These are phyloP conservation scores for Drosera capensis DNA, from an alignment of 148 eudicot species.

Conservation along the genomic window DNA sequence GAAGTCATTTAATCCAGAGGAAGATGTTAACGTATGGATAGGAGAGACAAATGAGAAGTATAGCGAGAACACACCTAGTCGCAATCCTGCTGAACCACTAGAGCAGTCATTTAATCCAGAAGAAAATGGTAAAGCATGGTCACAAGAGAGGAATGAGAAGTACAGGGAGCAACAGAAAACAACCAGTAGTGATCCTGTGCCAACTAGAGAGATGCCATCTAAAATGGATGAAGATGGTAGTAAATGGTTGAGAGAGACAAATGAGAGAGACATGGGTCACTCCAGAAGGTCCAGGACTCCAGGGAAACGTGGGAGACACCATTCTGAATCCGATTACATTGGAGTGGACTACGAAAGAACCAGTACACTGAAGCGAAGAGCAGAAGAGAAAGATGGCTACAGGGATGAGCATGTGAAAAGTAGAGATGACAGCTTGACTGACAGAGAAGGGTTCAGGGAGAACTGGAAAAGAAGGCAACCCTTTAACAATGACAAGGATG, in stretches of 20 bases:
- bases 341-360: slow-evolving; percentile 42
- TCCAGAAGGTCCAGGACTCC: slow-evolving; percentile 49
- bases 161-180: slow-evolving; percentile 34
- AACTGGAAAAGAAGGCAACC: slow-evolving; percentile 53
- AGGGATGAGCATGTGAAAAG: slow-evolving; percentile 50
- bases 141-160: slow-evolving; percentile 35
- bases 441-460: slow-evolving; percentile 46
- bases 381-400: slow-evolving; percentile 37
- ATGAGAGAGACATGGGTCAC: slow-evolving; percentile 36
- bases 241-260: slow-evolving; percentile 26
- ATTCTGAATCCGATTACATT: slow-evolving; percentile 32
- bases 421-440: slow-evolving; percentile 51
- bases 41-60: slow-evolving; percentile 35
- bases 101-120: slow-evolving; percentile 7
- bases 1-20: slow-evolving; percentile 16
- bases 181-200: slow-evolving; percentile 56
- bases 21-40: slow-evolving; percentile 22
- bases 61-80: slow-evolving; percentile 24
- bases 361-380: slow-evolving; percentile 39
- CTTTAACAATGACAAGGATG: slow-evolving; percentile 31
- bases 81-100: slow-evolving; percentile 22
- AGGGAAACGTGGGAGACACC: slow-evolving; percentile 53
- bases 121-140: slow-evolving; percentile 4
- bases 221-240: slow-evolving; percentile 28
- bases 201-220: slow-evolving; percentile 41